Conservation (phyloP, 345 rosid genomes). For the Hibiscus tridactylites region DNA sequence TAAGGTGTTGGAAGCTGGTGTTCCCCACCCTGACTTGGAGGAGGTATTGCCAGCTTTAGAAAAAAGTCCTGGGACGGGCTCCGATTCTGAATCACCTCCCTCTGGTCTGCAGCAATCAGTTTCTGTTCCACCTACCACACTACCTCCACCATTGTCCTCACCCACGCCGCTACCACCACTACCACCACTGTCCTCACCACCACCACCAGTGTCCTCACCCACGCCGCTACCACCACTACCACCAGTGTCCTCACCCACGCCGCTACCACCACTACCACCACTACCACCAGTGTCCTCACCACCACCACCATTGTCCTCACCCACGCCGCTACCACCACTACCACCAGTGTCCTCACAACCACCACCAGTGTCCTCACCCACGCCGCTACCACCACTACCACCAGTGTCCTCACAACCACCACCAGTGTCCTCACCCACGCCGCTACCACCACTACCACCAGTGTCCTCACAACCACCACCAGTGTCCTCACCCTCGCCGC, state of each 20-base stretch:
- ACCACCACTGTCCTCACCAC: background rate
- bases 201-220: background rate
- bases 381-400: too few relatives aligned
- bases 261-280: background rate
- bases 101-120: conserved; percentile 20
- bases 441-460: too few relatives aligned
- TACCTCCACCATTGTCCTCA: conserved; percentile 15
- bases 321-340: background rate
- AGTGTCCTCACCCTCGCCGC: too few relatives aligned
- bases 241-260: too few relatives aligned
- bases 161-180: conserved; percentile 15
- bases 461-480: too few relatives aligned
- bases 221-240: too few relatives aligned
- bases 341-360: too few relatives aligned
- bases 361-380: too few relatives aligned
- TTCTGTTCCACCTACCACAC: conserved; percentile 23
- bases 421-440: too few relatives aligned
- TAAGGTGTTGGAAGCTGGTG: conserved; percentile 22
- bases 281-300: background rate
- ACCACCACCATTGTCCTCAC: too few relatives aligned
- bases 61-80: conserved; percentile 35
- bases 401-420: too few relatives aligned
- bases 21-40: conserved; percentile 40
- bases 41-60: conserved; percentile 36
- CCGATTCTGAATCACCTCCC: conserved; percentile 39